Evolutionary conservation across 148 eudicot species (phyloP).

Genomic region (Rhododendron griersonianum): DNA sequence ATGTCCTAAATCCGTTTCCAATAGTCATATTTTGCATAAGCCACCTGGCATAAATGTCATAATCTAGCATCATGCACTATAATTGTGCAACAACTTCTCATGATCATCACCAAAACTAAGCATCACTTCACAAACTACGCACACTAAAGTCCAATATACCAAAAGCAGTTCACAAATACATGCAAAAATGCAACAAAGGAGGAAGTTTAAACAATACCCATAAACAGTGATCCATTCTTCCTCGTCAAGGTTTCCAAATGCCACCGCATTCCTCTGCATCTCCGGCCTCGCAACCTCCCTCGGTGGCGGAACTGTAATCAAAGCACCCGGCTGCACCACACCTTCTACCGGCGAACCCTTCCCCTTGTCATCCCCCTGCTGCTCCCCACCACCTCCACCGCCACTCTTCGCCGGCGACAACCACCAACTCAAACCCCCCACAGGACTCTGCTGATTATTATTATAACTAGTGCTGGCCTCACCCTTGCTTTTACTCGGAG

Average conservation of each 20-base stretch:
- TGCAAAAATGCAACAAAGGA: not conserved
- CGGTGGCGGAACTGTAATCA: slow-evolving; percentile 82
- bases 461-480: slow-evolving; percentile 66
- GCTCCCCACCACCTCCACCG: slow-evolving; percentile 29
- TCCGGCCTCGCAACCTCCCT: slow-evolving; percentile 96
- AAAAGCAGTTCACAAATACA: not conserved
- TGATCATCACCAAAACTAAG: not conserved
- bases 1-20: not conserved
- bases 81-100: not conserved
- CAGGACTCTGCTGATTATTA: slow-evolving; percentile 58
- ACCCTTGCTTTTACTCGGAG: slow-evolving; percentile 45
- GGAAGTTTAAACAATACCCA: slow-evolving; percentile 47
- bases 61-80: not conserved
- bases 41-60: not conserved
- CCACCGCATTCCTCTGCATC: slow-evolving; percentile 51
- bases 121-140: not conserved
- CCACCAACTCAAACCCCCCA: slow-evolving; percentile 63
- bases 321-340: slow-evolving; percentile 72
- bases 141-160: not conserved
- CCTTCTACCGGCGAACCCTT: slow-evolving; percentile 93
- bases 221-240: slow-evolving; percentile 98
- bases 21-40: not conserved
- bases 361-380: slow-evolving; percentile 65
- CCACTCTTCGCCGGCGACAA: slow-evolving; percentile 53
- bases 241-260: slow-evolving; percentile 65